phyloP scores from a whole-genome alignment of 805 yeast species.

The Yueomyces sinensis region DNA sequence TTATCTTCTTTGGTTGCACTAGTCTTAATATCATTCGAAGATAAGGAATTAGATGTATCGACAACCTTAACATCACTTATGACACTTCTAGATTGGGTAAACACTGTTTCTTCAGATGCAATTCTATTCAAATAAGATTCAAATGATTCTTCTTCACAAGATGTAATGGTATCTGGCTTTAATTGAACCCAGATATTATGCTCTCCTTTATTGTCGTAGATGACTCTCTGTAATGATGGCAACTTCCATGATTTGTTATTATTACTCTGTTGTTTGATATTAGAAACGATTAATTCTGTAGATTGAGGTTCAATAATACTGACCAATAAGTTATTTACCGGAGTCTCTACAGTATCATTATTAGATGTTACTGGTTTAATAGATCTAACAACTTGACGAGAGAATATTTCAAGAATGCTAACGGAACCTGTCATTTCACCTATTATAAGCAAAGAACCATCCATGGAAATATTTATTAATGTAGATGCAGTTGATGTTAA shows the following conservation, averaged over 20 bases:
- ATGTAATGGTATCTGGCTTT: not conserved
- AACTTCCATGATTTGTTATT: conserved; percentile 25
- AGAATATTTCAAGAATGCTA: conserved; percentile 51
- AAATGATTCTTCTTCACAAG: conserved; percentile 18
- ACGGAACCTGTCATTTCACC: conserved; percentile 69
- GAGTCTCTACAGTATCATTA: not conserved
- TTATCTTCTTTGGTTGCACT: conserved; percentile 3
- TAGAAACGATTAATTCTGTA: not conserved
- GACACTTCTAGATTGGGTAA: conserved; percentile 29
- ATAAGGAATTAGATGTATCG: not conserved
- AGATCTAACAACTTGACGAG: conserved; percentile 52
- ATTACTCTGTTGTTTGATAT: not conserved
- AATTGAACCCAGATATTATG: conserved; percentile 31
- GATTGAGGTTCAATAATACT: not conserved
- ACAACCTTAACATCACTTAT: conserved; percentile 27
- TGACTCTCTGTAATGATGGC: conserved; percentile 53
- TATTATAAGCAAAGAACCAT: conserved; percentile 57
- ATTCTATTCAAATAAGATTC: conserved; percentile 37
- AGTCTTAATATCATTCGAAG: conserved; percentile 7
- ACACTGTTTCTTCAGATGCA: conserved; percentile 38
- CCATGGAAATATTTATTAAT: conserved; percentile 47
- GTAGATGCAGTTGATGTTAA: conserved; percentile 30
- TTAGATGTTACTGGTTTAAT: conserved; percentile 12
- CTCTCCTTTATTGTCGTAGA: conserved; percentile 30
- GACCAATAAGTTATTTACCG: not conserved